These are phyloP conservation scores for Mycena indigotica DNA, from an alignment of 768 basidiomycete species.

Conservation along the genomic window DNA sequence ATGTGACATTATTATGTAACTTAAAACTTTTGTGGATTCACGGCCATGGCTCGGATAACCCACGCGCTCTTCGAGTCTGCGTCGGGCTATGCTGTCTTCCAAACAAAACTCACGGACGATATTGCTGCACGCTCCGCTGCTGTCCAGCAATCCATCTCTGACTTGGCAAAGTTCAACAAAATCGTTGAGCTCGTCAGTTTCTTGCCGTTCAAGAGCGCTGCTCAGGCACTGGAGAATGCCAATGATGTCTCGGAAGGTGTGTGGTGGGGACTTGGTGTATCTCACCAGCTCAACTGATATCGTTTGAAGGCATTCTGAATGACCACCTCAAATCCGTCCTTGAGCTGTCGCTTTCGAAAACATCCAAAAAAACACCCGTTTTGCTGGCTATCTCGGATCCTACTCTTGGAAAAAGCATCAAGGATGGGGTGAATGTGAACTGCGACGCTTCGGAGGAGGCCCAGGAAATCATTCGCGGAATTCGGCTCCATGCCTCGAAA, in stretches of 20 bases:
- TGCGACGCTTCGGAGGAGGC: slow-evolving; percentile 83
- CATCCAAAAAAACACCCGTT: slow-evolving; percentile 69
- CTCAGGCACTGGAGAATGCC: slow-evolving; percentile 91
- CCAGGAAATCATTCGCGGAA: slow-evolving; percentile 86
- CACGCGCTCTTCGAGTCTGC: slow-evolving; percentile 93
- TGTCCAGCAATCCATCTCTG: slow-evolving; percentile 84
- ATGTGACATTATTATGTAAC: neutral
- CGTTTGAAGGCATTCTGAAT: slow-evolving; percentile 71
- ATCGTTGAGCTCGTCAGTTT: slow-evolving; percentile 92
- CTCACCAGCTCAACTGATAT: slow-evolving; percentile 5
- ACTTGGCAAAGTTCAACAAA: slow-evolving; percentile 86
- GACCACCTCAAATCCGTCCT: slow-evolving; percentile 82
- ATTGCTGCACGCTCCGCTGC: slow-evolving; percentile 77
- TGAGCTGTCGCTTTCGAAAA: slow-evolving; percentile 83
- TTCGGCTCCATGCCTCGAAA: slow-evolving; percentile 88
- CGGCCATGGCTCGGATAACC: slow-evolving; percentile 42
- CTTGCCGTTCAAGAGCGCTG: slow-evolving; percentile 91
- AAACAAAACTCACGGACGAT: slow-evolving; percentile 83
- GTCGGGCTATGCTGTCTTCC: slow-evolving; percentile 92
- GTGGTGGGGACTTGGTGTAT: too few relatives aligned
- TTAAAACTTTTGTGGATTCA: neutral
- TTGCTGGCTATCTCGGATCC: slow-evolving; percentile 80
- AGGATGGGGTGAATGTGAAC: slow-evolving; percentile 65
- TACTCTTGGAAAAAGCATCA: slow-evolving; percentile 75
- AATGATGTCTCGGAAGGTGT: slow-evolving; percentile 95